These are phyloP conservation scores for Heimioporus punctisporus DNA, from an alignment of 1,284 basidiomycete genomes.

Conservation along the genomic window DNA sequence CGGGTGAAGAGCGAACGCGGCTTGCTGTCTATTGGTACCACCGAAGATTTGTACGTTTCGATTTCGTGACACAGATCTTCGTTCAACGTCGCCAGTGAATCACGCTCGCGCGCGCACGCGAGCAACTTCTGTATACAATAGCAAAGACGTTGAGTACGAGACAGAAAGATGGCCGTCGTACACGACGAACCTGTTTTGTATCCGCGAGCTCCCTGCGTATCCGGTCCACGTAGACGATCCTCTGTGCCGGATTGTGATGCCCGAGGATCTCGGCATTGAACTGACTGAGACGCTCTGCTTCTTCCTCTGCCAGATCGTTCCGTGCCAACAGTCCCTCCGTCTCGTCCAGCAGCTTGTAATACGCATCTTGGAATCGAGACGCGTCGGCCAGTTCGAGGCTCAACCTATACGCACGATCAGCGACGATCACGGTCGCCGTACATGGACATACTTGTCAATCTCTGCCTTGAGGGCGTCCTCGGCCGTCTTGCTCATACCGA, in stretches of 20 bases:
- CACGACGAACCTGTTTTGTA: conserved; percentile 61
- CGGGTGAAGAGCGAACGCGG: conserved; percentile 67
- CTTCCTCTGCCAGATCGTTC: conserved; percentile 76
- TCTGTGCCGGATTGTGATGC: conserved; percentile 74
- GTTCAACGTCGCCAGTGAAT: conserved; percentile 47
- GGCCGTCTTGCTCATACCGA: conserved; percentile 57
- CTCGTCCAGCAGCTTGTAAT: conserved; percentile 60
- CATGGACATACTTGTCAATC: conserved; percentile 55
- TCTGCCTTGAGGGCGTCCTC: conserved; percentile 66
- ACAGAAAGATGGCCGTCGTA: background rate
- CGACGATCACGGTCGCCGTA: background rate
- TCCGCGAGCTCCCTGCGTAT: conserved; percentile 71
- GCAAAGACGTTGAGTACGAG: conserved; percentile 1
- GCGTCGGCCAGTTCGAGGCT: conserved; percentile 56
- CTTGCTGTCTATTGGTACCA: conserved; percentile 55
- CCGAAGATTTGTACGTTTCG: conserved; percentile 70
- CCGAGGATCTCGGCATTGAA: conserved; percentile 81
- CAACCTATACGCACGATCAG: conserved; percentile 42
- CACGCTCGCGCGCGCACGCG: conserved; percentile 53
- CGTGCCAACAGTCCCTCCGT: conserved; percentile 62
- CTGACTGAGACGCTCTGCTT: conserved; percentile 62
- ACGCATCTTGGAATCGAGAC: conserved; percentile 68
- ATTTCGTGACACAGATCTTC: conserved; percentile 63
- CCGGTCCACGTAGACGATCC: conserved; percentile 74
- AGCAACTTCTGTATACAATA: conserved; percentile 52